Percentiles rank a stretch among this genome's conserved stretches.
Conservation (phyloP, 2,329 filamentous ascomycete genomes). For the Aureobasidium sp. region DNA sequence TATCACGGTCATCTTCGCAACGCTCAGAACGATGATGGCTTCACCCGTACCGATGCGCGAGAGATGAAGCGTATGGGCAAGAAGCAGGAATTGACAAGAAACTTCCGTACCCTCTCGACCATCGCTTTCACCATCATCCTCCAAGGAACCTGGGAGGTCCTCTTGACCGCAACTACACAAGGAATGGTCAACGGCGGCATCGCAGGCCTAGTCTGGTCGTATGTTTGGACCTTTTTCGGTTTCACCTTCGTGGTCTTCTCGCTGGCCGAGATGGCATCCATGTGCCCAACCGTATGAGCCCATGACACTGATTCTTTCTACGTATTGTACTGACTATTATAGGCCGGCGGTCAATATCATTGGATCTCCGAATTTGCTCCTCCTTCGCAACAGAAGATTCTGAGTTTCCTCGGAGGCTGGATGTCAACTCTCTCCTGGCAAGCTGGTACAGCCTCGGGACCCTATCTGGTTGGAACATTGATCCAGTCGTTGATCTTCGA, state of each 20-base stretch:
- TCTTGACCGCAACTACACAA: conserved; percentile 7
- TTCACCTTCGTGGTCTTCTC: conserved; percentile 23
- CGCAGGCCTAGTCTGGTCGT: conserved; percentile 28
- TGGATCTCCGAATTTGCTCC: conserved; percentile 17
- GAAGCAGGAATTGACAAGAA: conserved; percentile 35
- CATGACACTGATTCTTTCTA: neutral
- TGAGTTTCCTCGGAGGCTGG: conserved; percentile 25
- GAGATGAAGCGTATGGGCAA: conserved; percentile 43
- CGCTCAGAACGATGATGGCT: conserved; percentile 8
- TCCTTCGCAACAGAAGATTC: conserved; percentile 15
- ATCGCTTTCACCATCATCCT: conserved; percentile 13
- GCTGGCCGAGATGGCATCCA: conserved; percentile 28
- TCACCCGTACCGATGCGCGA: conserved; percentile 13
- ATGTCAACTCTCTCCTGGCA: conserved; percentile 30
- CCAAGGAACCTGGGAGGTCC: conserved; percentile 11
- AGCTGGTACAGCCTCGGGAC: conserved; percentile 26
- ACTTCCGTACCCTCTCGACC: conserved; percentile 12
- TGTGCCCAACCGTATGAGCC: conserved; percentile 18
- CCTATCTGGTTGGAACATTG: conserved; percentile 29
- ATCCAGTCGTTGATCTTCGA: conserved; percentile 31
- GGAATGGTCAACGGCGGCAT: conserved; percentile 24
- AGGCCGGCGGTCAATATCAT: conserved; percentile 23
- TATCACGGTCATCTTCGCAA: conserved; percentile 12
- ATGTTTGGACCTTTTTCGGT: conserved; percentile 16
- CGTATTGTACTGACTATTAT: neutral